These are phyloP conservation scores for Senecio squalidus DNA, from an alignment of 140 eudicot genomes.

Conservation along the genomic window DNA sequence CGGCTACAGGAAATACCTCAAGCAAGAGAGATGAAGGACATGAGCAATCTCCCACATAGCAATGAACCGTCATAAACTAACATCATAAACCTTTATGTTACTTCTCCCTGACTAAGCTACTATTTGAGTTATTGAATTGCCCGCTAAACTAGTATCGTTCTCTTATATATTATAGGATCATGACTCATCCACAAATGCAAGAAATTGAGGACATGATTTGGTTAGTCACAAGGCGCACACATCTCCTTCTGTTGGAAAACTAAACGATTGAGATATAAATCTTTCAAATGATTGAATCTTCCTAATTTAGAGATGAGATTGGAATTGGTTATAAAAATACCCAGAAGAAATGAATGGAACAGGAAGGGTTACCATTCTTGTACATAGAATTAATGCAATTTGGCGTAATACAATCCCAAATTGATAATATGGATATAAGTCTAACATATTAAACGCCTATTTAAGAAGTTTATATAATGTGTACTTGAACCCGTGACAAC, in stretches of 20 bases:
- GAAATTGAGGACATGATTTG: neutral
- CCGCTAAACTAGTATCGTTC: neutral
- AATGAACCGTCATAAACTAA: slow-evolving; percentile 1
- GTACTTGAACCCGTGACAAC: neutral
- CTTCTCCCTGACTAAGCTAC: neutral
- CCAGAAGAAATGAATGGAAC: neutral
- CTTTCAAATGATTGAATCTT: slow-evolving; percentile 4
- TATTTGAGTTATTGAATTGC: neutral
- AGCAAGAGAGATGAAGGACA: slow-evolving; percentile 6
- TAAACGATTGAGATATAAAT: neutral
- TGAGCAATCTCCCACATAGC: neutral
- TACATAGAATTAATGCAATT: neutral
- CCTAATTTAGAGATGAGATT: neutral
- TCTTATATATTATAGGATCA: neutral
- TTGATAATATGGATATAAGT: slow-evolving; percentile 4
- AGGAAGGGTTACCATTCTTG: neutral
- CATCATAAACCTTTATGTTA: slow-evolving; percentile 1
- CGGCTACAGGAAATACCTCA: neutral
- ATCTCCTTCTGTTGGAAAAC: neutral
- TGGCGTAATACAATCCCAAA: slow-evolving; percentile 1
- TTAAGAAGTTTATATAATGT: neutral
- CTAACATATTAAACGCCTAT: slow-evolving; percentile 1
- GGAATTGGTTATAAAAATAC: neutral
- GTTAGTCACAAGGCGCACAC: neutral
- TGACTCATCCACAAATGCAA: slow-evolving; percentile 8